These are phyloP conservation scores for Globisporangium spinosum DNA, from an alignment of 352 stramenopile species.

Conservation along the genomic window DNA sequence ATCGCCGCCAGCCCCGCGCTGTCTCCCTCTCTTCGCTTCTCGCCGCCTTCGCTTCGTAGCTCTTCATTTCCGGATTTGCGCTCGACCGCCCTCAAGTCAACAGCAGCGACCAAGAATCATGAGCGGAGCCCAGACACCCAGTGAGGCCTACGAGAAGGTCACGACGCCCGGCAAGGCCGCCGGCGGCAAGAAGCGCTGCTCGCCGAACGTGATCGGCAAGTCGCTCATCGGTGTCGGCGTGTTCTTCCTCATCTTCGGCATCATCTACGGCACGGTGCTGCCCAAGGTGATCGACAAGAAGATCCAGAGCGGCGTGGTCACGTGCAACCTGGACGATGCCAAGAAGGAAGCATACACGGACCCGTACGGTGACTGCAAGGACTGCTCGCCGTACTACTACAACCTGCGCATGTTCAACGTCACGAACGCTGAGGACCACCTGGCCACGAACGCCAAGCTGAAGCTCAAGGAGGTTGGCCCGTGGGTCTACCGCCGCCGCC, in stretches of 20 bases:
- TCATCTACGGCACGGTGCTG: conserved; percentile 40
- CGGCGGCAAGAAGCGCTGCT: conserved; percentile 25
- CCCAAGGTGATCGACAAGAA: conserved; percentile 37
- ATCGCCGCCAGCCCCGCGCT: too few relatives aligned
- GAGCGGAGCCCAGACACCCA: conserved; percentile 11
- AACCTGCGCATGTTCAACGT: conserved; percentile 39
- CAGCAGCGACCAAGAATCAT: neutral
- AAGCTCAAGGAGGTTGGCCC: conserved; percentile 27
- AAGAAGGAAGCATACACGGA: conserved; percentile 39
- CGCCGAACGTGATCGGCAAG: conserved; percentile 27
- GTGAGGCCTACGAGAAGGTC: conserved; percentile 20
- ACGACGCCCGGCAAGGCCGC: conserved; percentile 3
- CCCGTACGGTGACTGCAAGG: conserved; percentile 51
- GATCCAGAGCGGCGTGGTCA: conserved; percentile 37
- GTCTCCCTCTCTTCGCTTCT: neutral
- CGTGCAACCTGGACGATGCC: conserved; percentile 29
- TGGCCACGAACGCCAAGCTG: conserved; percentile 25
- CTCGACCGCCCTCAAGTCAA: neutral
- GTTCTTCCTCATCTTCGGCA: conserved; percentile 31
- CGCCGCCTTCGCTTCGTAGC: neutral
- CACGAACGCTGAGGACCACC: conserved; percentile 32
- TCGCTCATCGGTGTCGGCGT: conserved; percentile 30
- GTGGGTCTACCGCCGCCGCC: conserved; percentile 37
- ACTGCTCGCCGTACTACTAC: conserved; percentile 57
- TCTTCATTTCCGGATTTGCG: conserved; percentile 12